These are phyloP conservation scores for Pouteria glomerata DNA, from an alignment of 148 eudicot genomes.

Conservation along the genomic window DNA sequence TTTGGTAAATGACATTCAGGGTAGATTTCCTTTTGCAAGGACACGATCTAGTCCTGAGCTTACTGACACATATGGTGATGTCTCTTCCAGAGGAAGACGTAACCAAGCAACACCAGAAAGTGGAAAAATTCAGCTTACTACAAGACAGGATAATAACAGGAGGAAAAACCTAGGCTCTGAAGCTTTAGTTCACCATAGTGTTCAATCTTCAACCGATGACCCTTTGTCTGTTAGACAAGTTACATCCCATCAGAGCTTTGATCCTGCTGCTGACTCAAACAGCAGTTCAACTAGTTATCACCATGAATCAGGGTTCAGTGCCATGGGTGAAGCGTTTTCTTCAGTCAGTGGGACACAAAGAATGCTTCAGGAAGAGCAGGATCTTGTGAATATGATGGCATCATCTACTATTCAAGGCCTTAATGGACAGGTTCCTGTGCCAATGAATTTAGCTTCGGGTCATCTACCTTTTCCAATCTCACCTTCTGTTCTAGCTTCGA, in stretches of 20 bases:
- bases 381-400: slow-evolving; percentile 75
- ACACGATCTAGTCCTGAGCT: slow-evolving; percentile 89
- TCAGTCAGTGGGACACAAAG: slow-evolving; percentile 37
- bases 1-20: slow-evolving; percentile 44
- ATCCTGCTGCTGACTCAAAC: slow-evolving; percentile 30
- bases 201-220: slow-evolving; percentile 38
- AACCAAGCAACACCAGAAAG: slow-evolving; percentile 37
- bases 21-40: slow-evolving; percentile 63
- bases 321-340: slow-evolving; percentile 33
- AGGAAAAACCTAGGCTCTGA: slow-evolving; percentile 46
- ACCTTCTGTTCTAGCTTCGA: slow-evolving; percentile 57
- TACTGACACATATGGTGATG: slow-evolving; percentile 42
- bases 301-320: slow-evolving; percentile 29
- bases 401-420: slow-evolving; percentile 47
- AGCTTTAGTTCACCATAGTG: slow-evolving; percentile 23
- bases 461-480: slow-evolving; percentile 60
- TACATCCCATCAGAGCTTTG: slow-evolving; percentile 29
- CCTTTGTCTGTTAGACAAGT: slow-evolving; percentile 28
- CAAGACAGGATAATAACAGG: slow-evolving; percentile 37
- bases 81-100: slow-evolving; percentile 34
- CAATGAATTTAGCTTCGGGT: slow-evolving; percentile 48
- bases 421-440: slow-evolving; percentile 52
- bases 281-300: slow-evolving; percentile 26
- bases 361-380: slow-evolving; percentile 77
- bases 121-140: slow-evolving; percentile 32